Evolutionary conservation across 805 yeast genomes (phyloP), one percentile per base, ranked within the genome.

Genomic region (Yamadazyma laniorum): DNA sequence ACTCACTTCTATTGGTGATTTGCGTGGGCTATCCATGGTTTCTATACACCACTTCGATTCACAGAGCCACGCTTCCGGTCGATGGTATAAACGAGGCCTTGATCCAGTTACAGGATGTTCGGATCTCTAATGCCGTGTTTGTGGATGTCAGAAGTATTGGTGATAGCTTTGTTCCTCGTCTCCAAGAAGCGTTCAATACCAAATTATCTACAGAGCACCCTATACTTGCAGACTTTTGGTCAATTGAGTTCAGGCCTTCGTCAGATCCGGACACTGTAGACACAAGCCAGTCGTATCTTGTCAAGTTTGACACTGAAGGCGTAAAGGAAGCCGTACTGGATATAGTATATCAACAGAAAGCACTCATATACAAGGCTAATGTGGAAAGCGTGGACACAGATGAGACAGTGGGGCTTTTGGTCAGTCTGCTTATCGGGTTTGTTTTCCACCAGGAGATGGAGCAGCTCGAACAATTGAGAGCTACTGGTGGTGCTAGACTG

Each of bases 11-110:
- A 5, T 9, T 50, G 3, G 49, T 50, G 12, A 28, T 48, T 33
- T 31, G 40, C 35, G 32, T 78, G 15, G 88, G 85, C 2, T 49
- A 72, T 5, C 89, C 90, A 4, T 53, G 80, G 38, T 83, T 84
- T 79, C 50, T 62, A 25, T 42, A 50, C 18, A 81, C 91, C 14
- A 81, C 91, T 3, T 60, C 77, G 3, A 75, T 82, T 14, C 72
- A 79, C 49, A 63, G 89, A 37, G 85, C 87, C 2, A 70, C 70
- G 26, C 63, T 85, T 26, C 86, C 86, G 12, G 51, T 64, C 9
- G 61, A 58, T 1, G 62, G 63, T 29, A 27, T 43, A 15, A 39
- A 36, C 22, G 33, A 36, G 3, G 18, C 29, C 11, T 15, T 25
- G 3, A 4, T 19, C n/a, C 27, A 23, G 14, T n/a, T 39, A 7